phyloP scores from a whole-genome alignment of 345 rosid species.

The Combretum micranthum region DNA sequence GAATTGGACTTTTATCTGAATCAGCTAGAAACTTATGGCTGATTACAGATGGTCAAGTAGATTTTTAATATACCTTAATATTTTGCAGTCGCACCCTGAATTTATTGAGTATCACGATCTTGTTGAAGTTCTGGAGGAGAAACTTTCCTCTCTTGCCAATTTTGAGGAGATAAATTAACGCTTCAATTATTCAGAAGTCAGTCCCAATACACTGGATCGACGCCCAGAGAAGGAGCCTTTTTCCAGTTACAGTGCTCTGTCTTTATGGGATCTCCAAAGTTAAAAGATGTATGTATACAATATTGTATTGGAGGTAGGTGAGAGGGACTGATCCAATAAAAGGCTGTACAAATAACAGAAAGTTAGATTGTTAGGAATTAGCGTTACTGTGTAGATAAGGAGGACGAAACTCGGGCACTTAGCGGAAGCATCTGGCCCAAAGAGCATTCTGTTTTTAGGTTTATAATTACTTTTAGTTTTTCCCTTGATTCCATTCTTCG shows the following conservation, averaged over 20 bases:
- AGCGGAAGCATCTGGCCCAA: no score
- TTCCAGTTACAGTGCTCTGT: neutral
- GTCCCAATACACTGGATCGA: neutral
- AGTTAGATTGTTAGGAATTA: neutral
- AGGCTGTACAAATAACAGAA: no score
- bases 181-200: conserved; percentile 5
- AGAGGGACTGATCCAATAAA: no score
- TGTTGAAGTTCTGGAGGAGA: conserved; percentile 52
- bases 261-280: no score
- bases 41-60: no score
- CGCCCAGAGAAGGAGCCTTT: neutral
- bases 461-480: no score
- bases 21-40: no score
- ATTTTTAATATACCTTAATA: neutral
- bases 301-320: no score
- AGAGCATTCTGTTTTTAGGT: no score
- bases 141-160: conserved; percentile 31
- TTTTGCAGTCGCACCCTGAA: conserved; percentile 50
- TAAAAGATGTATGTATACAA: no score
- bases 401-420: conserved; percentile 4
- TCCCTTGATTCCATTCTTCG: no score
- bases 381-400: conserved; percentile 24
- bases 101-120: conserved; percentile 74
- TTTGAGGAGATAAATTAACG: conserved; percentile 17
- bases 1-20: no score